Percentiles rank a stretch among this genome's conserved stretches.
Evolutionary conservation across 2,329 filamentous ascomycete species (phyloP).

Genomic region (Apiospora hydei): DNA sequence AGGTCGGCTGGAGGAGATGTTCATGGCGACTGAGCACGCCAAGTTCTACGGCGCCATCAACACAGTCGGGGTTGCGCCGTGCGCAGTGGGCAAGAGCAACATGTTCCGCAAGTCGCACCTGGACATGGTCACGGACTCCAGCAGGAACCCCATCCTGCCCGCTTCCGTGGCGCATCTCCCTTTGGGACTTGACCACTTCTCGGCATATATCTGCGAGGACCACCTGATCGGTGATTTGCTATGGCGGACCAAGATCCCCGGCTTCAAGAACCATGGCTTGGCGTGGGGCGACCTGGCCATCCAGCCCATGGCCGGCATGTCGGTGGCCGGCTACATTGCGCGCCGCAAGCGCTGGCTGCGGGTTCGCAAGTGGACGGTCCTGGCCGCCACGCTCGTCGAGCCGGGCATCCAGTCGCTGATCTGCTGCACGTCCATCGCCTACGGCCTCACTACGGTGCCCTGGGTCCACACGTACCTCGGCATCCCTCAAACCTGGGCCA

Average conservation of each 20-base stretch:
- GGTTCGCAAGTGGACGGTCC: conserved; percentile 93
- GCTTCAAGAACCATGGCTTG: conserved; percentile 81
- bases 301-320: conserved; percentile 87
- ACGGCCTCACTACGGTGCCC: conserved; percentile 77
- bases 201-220: conserved; percentile 95
- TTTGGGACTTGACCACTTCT: conserved; percentile 89
- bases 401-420: conserved; percentile 89
- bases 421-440: conserved; percentile 82
- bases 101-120: conserved; percentile 97
- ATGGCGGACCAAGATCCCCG: conserved; percentile 74
- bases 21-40: conserved; percentile 90
- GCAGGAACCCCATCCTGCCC: conserved; percentile 51
- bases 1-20: conserved; percentile 89
- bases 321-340: conserved; percentile 77
- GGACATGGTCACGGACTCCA: conserved; percentile 69
- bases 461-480: conserved; percentile 61
- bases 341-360: conserved; percentile 89
- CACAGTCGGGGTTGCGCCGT: conserved; percentile 87
- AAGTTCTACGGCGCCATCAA: conserved; percentile 99
- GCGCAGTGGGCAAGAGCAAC: conserved; percentile 95
- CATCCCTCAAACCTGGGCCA: conserved; percentile 70
- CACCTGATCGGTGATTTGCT: conserved; percentile 93
- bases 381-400: conserved; percentile 87
- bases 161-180: conserved; percentile 51
- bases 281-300: conserved; percentile 87